phyloP scores from a whole-genome alignment of 116 monocot genomes.

The Iris pallida region DNA sequence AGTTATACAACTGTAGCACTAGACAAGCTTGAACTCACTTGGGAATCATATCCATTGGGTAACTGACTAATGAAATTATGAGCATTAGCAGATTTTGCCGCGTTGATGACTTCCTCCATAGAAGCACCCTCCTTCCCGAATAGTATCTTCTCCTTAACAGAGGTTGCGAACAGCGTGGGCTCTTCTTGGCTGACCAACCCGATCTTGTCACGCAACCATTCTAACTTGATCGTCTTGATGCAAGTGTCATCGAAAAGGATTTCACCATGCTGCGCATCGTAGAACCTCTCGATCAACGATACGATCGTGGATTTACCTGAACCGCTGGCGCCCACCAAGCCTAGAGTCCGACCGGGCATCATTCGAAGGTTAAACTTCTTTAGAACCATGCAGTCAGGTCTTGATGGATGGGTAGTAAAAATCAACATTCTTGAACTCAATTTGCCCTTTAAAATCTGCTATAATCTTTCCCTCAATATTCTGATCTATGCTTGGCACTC shows the following conservation, averaged over 20 bases:
- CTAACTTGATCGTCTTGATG: neutral
- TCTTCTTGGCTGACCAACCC: slow-evolving; percentile 12
- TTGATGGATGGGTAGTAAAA: slow-evolving; percentile 9
- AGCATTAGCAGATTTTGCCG: slow-evolving; percentile 37
- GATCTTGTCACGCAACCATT: slow-evolving; percentile 5
- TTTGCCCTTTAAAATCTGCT: slow-evolving; percentile 1
- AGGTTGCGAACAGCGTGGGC: slow-evolving; percentile 38
- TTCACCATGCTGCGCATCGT: slow-evolving; percentile 5
- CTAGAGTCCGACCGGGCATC: neutral
- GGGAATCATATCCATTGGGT: slow-evolving; percentile 38
- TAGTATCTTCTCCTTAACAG: slow-evolving; percentile 37
- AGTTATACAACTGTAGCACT: too few species aligned
- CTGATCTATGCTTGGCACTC: neutral
- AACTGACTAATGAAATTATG: slow-evolving; percentile 41
- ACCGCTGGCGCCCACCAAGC: slow-evolving; percentile 2
- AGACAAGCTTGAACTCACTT: slow-evolving; percentile 25
- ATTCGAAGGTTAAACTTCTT: slow-evolving; percentile 1
- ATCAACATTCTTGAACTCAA: slow-evolving; percentile 9
- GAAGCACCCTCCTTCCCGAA: slow-evolving; percentile 37
- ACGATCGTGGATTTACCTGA: slow-evolving; percentile 12
- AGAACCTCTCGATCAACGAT: slow-evolving; percentile 6
- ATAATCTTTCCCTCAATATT: slow-evolving; percentile 2
- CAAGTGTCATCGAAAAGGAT: slow-evolving; percentile 7
- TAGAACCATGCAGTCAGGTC: slow-evolving; percentile 1
- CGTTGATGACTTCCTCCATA: slow-evolving; percentile 29